Evolutionary conservation across 345 rosid genomes (phyloP).

Genomic region (Eucalyptus rudis): DNA sequence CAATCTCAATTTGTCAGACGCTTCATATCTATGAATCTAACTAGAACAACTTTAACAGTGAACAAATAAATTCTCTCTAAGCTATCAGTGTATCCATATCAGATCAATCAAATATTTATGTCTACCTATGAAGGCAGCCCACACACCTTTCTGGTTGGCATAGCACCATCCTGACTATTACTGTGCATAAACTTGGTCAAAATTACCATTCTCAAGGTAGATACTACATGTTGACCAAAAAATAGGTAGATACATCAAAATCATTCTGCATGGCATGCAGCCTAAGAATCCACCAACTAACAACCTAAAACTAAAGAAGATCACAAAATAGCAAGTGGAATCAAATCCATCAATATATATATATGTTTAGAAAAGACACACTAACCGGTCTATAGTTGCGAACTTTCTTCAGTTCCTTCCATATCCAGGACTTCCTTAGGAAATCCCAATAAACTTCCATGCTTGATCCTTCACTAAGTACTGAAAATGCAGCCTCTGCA

Average conservation of each 20-base stretch:
- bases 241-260: not conserved
- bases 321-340: not conserved
- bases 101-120: not conserved
- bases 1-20: not conserved
- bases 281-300: not conserved
- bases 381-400: constrained; percentile 91
- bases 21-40: not conserved
- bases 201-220: not conserved
- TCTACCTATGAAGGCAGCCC: not conserved
- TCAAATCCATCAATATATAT: not conserved
- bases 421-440: constrained; percentile 72
- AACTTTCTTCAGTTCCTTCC: constrained; percentile 75
- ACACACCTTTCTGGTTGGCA: not conserved
- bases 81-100: not conserved
- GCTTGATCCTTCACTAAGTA: constrained; percentile 36
- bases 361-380: not conserved
- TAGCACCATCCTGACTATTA: not conserved
- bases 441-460: constrained; percentile 69
- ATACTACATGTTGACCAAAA: not conserved
- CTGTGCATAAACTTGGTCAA: not conserved
- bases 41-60: not conserved
- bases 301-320: not conserved
- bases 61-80: not conserved
- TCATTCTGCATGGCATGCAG: not conserved
- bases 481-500: constrained; percentile 79